phyloP scores from a whole-genome alignment of 768 basidiomycete genomes.

The Psilocybe cyanescens region DNA sequence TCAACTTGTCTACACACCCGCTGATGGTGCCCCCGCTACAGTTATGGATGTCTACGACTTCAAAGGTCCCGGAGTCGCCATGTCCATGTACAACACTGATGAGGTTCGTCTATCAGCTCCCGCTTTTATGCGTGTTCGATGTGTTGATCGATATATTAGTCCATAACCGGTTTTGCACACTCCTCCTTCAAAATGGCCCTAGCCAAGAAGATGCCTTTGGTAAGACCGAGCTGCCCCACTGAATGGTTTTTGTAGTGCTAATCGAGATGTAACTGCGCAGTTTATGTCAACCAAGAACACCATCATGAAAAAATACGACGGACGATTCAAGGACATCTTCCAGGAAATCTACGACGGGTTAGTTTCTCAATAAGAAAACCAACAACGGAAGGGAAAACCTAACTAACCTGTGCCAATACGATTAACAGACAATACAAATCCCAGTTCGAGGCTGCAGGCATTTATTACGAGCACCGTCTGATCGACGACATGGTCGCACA shows the following conservation, averaged over 20 bases:
- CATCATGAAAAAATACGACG: slow-evolving; percentile 97
- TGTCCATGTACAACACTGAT: slow-evolving; percentile 99
- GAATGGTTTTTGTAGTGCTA: neutral
- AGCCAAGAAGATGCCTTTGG: slow-evolving; percentile 75
- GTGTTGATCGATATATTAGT: slow-evolving; percentile 44
- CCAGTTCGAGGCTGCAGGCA: slow-evolving; percentile 68
- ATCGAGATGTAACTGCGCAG: slow-evolving; percentile 33
- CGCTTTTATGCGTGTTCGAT: neutral
- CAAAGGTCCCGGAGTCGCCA: slow-evolving; percentile 88
- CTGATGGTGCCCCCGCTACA: slow-evolving; percentile 68
- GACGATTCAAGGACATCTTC: slow-evolving; percentile 99
- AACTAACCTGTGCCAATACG: neutral
- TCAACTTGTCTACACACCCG: slow-evolving; percentile 88
- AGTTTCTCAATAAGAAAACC: slow-evolving; percentile 20
- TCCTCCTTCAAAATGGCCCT: slow-evolving; percentile 97
- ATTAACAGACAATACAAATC: slow-evolving; percentile 63
- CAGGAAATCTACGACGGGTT: slow-evolving; percentile 89
- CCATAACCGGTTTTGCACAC: slow-evolving; percentile 94
- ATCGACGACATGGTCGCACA: slow-evolving; percentile 99
- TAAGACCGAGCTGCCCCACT: slow-evolving; percentile 22
- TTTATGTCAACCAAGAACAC: slow-evolving; percentile 99
- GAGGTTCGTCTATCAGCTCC: slow-evolving; percentile 51
- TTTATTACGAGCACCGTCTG: slow-evolving; percentile 95
- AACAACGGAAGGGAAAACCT: neutral
- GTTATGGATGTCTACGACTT: slow-evolving; percentile 91